These are phyloP conservation scores for Zygnema cylindricum DNA, from an alignment of 139 green algal species.

Conservation along the genomic window DNA sequence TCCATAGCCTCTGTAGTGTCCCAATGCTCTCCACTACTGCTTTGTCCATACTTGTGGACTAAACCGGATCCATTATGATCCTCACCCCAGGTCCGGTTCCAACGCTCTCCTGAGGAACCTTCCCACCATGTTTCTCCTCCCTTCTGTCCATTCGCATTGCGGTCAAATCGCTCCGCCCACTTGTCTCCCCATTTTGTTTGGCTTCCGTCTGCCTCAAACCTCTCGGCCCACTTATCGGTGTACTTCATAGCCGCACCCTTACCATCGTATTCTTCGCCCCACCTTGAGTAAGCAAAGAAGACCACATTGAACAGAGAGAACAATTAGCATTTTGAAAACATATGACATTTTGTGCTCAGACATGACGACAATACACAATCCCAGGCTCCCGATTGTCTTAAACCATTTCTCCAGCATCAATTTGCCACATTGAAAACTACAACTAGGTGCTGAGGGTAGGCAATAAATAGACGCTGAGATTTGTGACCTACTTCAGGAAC, in stretches of 20 bases:
- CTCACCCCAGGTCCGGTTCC: constrained; percentile 58
- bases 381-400: too few relatives aligned
- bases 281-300: constrained; percentile 21
- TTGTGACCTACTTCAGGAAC: too few relatives aligned
- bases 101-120: constrained; percentile 26
- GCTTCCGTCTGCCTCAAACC: constrained; percentile 5
- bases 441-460: too few relatives aligned
- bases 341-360: too few relatives aligned
- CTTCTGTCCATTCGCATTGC: constrained; percentile 16
- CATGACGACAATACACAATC: too few relatives aligned
- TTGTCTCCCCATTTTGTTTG: constrained; percentile 63
- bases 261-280: constrained; percentile 63
- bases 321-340: too few relatives aligned
- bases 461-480: too few relatives aligned
- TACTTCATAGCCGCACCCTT: constrained; percentile 49
- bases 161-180: constrained; percentile 59
- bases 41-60: constrained; percentile 59
- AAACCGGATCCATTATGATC: constrained; percentile 45
- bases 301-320: too few relatives aligned
- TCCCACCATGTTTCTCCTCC: constrained; percentile 59
- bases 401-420: too few relatives aligned
- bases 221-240: constrained; percentile 58
- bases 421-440: too few relatives aligned
- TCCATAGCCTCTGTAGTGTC: constrained; percentile 55
- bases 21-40: constrained; percentile 57